Evolutionary conservation across 768 basidiomycete genomes (phyloP).

Genomic region (Boletellus emodensis): DNA sequence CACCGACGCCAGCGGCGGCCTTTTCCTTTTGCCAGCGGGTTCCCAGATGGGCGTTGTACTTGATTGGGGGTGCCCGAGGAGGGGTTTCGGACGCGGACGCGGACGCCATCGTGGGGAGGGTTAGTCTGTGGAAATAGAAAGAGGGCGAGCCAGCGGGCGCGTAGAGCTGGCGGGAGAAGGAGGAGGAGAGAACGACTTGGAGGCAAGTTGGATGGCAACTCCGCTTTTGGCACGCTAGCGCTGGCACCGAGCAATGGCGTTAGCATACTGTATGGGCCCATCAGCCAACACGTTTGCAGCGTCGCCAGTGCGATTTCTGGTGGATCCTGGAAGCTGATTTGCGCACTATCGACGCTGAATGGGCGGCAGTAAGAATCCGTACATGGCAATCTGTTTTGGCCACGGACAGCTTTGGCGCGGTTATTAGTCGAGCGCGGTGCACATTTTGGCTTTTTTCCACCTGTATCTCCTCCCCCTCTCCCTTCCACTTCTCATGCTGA

Average conservation of each 20-base stretch:
- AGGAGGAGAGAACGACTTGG: conserved; percentile 2
- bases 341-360: conserved; percentile 3
- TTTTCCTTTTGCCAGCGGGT: conserved; percentile 89
- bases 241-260: too few relatives aligned
- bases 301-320: not conserved
- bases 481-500: not conserved
- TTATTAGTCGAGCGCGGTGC: too few relatives aligned
- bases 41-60: conserved; percentile 65
- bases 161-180: conserved; percentile 5
- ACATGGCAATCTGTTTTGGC: too few relatives aligned
- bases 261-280: not conserved
- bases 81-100: conserved; percentile 44
- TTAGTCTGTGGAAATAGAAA: conserved; percentile 10
- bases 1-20: conserved; percentile 68
- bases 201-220: not conserved
- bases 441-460: conserved; percentile 1
- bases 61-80: conserved; percentile 67
- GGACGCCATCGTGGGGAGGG: conserved; percentile 23
- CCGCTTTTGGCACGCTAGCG: conserved; percentile 2
- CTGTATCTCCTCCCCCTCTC: not conserved
- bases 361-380: too few relatives aligned
- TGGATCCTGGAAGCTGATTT: conserved; percentile 10
- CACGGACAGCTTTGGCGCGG: too few relatives aligned
- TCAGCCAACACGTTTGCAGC: not conserved
- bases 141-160: not conserved